A percentile compares a stretch with the other conserved stretches of the same genome.
Conservation (phyloP, 1,139 yeast species). For the Candida anutae region DNA sequence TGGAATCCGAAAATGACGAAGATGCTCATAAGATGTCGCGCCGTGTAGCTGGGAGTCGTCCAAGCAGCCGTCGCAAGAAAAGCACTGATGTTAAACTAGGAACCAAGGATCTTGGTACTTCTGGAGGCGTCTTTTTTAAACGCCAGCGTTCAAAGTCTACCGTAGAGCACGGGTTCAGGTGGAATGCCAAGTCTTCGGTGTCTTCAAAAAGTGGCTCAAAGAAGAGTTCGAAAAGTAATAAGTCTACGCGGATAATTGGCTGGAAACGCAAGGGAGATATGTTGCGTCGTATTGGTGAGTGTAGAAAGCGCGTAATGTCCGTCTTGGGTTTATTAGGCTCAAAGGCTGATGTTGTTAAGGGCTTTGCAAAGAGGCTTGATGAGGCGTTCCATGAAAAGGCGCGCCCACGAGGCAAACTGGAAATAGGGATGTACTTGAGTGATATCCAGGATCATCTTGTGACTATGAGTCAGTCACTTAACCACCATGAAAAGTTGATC, state of each 20-base stretch:
- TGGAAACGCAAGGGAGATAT: constrained; percentile 93
- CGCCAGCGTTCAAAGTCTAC: constrained; percentile 34
- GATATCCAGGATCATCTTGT: constrained; percentile 94
- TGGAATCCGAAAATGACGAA: constrained; percentile 7
- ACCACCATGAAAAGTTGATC: constrained; percentile 86
- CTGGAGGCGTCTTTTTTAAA: constrained; percentile 22
- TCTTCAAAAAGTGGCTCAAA: constrained; percentile 8
- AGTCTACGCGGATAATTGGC: constrained; percentile 46
- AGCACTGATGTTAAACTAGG: too few species aligned
- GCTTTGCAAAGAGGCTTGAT: constrained; percentile 83
- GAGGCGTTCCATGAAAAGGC: constrained; percentile 56
- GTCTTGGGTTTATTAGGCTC: constrained; percentile 75
- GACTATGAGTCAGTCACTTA: constrained; percentile 91
- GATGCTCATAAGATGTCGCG: neutral
- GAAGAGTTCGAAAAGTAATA: constrained; percentile 11
- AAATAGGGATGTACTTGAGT: constrained; percentile 68
- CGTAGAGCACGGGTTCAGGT: constrained; percentile 21
- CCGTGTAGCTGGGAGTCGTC: neutral
- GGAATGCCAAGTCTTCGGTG: constrained; percentile 1
- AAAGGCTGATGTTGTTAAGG: constrained; percentile 94
- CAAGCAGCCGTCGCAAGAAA: constrained; percentile 1
- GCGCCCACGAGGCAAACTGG: constrained; percentile 14
- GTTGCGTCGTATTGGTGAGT: constrained; percentile 90
- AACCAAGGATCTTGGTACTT: too few species aligned
- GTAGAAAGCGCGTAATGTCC: constrained; percentile 91